Base-by-base conservation (phyloP, 345 rosid species). In the Brassica carinata region DNA sequence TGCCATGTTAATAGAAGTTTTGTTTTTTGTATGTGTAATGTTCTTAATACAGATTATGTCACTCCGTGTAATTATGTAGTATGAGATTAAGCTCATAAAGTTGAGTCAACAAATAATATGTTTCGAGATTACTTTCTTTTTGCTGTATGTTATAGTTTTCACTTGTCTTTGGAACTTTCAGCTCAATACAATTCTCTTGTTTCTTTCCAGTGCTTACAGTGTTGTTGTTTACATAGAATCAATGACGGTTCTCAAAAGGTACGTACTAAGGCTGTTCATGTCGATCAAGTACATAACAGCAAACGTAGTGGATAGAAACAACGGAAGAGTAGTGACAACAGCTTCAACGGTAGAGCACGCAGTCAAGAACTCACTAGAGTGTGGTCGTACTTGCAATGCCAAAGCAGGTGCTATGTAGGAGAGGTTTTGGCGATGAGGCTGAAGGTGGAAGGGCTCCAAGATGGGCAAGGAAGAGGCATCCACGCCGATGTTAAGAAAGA, bases 351-450 rank as follows among this genome's bases (percentile, higher is more conserved):
- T 91, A 27, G 95, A 91, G 45, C 96, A 94, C 75, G 82, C 96
- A 2, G 86, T 94, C 71, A 91, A 90, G 77, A 90, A 84, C 81
- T 84, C 92, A 0, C 85, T 89, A 9, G 97, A 91, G 82, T 92
- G 97, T 65, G 90, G 92, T 3, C 90, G 97, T 58, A 83, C 92
- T 34, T 87, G 91, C 84, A 92, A 92, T 74, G 97, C 95, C 55
- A 91, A 94, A 77, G 91, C 98, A 1, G 95, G 97, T 4, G 77
- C 88, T 29, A 85, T 91, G 90, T 89, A 0, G 95, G 98, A 62
- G 92, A 92, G 84, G 98, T 90, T 80, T 76, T 91, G 79, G 92
- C 95, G 0, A 91, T 92, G 98, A 83, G 91, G 71, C 86, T 91
- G 31, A 94, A 87, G 84, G 92, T 89, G 68, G 91, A 86, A 84